A percentile compares a stretch with the other conserved stretches of the same genome.
Conservation (phyloP, 768 basidiomycete species). For the Cystobasidium ongulense region DNA sequence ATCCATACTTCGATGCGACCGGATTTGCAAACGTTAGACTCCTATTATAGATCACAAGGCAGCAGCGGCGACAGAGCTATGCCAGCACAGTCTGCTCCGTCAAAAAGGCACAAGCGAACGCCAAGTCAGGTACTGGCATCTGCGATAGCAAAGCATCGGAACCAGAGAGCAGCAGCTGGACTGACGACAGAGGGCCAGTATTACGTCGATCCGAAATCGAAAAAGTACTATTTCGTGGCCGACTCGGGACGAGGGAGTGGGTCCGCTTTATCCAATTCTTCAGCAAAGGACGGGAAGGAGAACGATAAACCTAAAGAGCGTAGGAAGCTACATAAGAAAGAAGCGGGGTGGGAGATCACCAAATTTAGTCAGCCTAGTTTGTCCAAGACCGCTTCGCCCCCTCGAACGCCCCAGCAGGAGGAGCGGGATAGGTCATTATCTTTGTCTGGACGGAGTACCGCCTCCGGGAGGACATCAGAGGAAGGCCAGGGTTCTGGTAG, state of each 20-base stretch:
- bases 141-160: constrained; percentile 24
- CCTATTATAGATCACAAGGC: background rate
- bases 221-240: constrained; percentile 25
- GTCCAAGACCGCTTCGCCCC: background rate
- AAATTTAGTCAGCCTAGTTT: background rate
- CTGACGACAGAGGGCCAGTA: constrained; percentile 24
- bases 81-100: background rate
- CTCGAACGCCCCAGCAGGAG: background rate
- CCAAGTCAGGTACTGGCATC: constrained; percentile 4
- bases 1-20: background rate
- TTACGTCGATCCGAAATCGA: constrained; percentile 24
- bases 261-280: background rate
- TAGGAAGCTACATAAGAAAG: constrained; percentile 18
- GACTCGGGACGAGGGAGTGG: background rate
- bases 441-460: background rate
- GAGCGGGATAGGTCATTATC: background rate
- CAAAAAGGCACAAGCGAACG: background rate
- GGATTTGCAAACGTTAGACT: background rate
- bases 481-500: background rate
- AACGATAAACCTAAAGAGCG: constrained; percentile 7
- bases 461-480: background rate
- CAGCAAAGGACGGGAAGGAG: constrained; percentile 19
- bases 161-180: constrained; percentile 11
- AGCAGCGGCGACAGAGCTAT: background rate
- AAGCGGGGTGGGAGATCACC: constrained; percentile 19